Evolutionary conservation across 2,329 filamentous ascomycete genomes (phyloP).

Genomic region (Albophoma yamanashiensis): DNA sequence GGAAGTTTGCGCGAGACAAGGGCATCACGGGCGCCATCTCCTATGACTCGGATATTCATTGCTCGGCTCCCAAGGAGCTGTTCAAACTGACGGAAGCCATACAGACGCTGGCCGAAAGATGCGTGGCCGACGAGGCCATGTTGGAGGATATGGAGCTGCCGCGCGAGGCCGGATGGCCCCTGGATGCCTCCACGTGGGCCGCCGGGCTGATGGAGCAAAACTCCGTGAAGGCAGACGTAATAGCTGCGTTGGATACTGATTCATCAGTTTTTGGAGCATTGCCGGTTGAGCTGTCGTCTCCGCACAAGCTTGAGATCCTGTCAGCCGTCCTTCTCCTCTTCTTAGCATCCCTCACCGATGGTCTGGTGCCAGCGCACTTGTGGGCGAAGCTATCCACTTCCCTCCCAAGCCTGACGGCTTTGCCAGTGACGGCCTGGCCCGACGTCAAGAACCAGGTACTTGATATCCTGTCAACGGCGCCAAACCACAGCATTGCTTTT

Average conservation of each 20-base stretch:
- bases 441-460: constrained; percentile 47
- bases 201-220: constrained; percentile 12
- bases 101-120: constrained; percentile 44
- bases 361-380: constrained; percentile 58
- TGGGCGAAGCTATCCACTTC: constrained; percentile 60
- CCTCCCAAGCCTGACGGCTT: constrained; percentile 28
- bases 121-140: constrained; percentile 51
- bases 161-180: constrained; percentile 48
- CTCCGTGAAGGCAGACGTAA: constrained; percentile 23
- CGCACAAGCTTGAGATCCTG: constrained; percentile 65
- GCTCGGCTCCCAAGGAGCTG: constrained; percentile 78
- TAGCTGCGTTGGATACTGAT: constrained; percentile 67
- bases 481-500: constrained; percentile 80
- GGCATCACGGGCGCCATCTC: constrained; percentile 38
- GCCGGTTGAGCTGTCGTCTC: constrained; percentile 47
- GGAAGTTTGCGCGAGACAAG: constrained; percentile 33
- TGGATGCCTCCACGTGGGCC: constrained; percentile 32
- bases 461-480: constrained; percentile 60
- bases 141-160: constrained; percentile 42
- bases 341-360: constrained; percentile 64
- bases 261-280: constrained; percentile 50
- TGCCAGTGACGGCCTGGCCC: constrained; percentile 16
- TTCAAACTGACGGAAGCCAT: constrained; percentile 82
- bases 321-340: constrained; percentile 65
- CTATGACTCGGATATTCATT: constrained; percentile 49